phyloP scores from a whole-genome alignment of 139 green algal genomes.

The Closterium sp. region DNA sequence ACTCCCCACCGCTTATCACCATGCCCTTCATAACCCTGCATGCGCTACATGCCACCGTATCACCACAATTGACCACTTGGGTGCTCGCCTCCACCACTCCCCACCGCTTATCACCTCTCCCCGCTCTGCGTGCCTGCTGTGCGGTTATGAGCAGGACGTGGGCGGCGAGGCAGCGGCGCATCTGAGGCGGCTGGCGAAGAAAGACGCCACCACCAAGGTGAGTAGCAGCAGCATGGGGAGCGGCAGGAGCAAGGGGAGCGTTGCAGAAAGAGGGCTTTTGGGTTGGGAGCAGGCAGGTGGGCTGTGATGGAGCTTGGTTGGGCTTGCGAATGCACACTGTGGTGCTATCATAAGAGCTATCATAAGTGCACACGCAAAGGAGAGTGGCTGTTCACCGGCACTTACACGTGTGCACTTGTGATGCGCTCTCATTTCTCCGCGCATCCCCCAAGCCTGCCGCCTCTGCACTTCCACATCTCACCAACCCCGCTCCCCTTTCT shows the following conservation, averaged over 20 bases:
- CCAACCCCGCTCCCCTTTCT: background rate
- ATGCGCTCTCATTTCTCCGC: too few species aligned
- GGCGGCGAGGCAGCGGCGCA: slow-evolving; percentile 71
- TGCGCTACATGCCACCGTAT: too few species aligned
- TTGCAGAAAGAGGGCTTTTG: too few species aligned
- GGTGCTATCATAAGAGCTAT: too few species aligned
- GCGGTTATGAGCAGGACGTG: slow-evolving; percentile 46
- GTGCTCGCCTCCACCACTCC: background rate
- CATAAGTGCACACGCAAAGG: too few species aligned
- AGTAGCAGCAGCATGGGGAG: background rate
- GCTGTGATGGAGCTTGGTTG: too few species aligned
- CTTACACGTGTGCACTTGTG: too few species aligned
- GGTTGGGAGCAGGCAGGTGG: background rate
- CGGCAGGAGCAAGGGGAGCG: background rate
- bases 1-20: too few species aligned
- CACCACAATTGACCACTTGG: background rate
- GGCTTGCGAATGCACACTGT: too few species aligned
- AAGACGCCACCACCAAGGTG: slow-evolving; percentile 74
- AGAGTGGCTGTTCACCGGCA: too few species aligned
- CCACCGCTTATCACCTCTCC: background rate
- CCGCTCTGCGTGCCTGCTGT: background rate
- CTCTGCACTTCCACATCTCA: background rate
- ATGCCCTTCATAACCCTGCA: too few species aligned
- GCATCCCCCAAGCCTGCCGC: background rate
- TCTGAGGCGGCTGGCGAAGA: slow-evolving; percentile 75